phyloP scores from a whole-genome alignment of 1,284 basidiomycete genomes.

The Pterulicium gracile region DNA sequence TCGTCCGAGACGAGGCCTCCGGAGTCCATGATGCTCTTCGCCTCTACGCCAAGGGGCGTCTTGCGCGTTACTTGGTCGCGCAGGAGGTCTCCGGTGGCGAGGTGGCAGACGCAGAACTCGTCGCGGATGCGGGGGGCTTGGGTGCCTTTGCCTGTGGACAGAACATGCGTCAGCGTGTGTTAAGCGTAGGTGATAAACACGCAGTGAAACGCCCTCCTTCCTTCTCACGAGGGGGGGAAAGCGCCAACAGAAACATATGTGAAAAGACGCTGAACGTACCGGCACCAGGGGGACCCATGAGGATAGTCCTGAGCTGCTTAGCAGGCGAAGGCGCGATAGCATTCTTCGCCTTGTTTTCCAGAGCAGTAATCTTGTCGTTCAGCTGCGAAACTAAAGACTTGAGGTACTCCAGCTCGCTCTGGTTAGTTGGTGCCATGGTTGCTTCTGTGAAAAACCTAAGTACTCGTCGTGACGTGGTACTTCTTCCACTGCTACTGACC shows the following conservation, averaged over 20 bases:
- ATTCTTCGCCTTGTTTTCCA: constrained; percentile 57
- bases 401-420: constrained; percentile 79
- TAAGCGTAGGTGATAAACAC: not conserved
- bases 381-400: constrained; percentile 79
- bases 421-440: constrained; percentile 10
- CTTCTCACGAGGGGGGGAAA: too few species aligned
- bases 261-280: constrained; percentile 40
- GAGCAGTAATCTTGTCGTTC: constrained; percentile 64
- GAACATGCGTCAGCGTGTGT: constrained; percentile 3
- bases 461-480: too few species aligned
- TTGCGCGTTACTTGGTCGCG: constrained; percentile 87
- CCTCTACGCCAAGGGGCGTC: constrained; percentile 82
- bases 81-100: constrained; percentile 98
- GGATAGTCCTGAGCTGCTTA: constrained; percentile 80
- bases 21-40: constrained; percentile 97
- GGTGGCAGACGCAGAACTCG: constrained; percentile 93
- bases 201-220: too few species aligned
- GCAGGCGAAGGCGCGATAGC: constrained; percentile 45
- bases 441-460: too few species aligned
- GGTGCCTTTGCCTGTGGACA: constrained; percentile 81
- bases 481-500: too few species aligned
- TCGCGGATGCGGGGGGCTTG: constrained; percentile 92
- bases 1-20: constrained; percentile 93
- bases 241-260: not conserved
- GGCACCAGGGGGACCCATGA: constrained; percentile 94